Base-by-base conservation (phyloP, 208 protist genomes). In the Acanthamoeba rhysodes region DNA sequence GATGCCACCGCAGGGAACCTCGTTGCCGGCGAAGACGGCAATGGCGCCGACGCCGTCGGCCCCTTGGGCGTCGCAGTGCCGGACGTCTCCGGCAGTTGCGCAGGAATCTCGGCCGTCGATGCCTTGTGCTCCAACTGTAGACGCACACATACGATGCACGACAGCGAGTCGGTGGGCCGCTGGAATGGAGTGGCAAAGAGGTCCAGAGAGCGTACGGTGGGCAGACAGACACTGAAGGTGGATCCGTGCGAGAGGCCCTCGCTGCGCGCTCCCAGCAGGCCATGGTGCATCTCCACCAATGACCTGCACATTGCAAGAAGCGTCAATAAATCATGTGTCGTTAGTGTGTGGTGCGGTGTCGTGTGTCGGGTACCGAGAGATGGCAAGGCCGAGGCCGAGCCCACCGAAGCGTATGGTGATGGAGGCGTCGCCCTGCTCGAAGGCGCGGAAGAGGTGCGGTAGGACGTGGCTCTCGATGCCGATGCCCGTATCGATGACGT, bases 201-300 rank as follows among this genome's bases (percentile, higher is more conserved):
- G 37, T 4, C 37, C 37, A n/a, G 62, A 29, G 16, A 10, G 37
- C 70, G 82, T 29, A 90, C 55, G 55, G 45, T 59, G n/a, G 82
- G 82, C n/a, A 90, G 45, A 14, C 18, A 34, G 18, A 90, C 55
- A n/a, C 27, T 90, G 82, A 90, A 90, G 27, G 82, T 90, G 16
- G 82, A 18, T 32, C 82, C 82, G 27, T 16, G n/a, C 37, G 70
- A 62, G 27, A 50, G 70, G 48, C 82, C 82, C 82, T 64, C 50
- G 5, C 82, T 90, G 82, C 22, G 41, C 3, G 82, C 82, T 12
- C 6, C 6, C 20, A 90, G 82, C 22, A 12, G 24, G 18, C 82
- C 82, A 1, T 37, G 7, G 24, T 90, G 82, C 82, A 90, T 57
- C 50, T 90, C 82, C 41, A 90, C 55, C 14, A 90, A 66, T 20